Evolutionary conservation across 2,329 filamentous ascomycete genomes (phyloP).

Genomic region (Penicillium thymicola): DNA sequence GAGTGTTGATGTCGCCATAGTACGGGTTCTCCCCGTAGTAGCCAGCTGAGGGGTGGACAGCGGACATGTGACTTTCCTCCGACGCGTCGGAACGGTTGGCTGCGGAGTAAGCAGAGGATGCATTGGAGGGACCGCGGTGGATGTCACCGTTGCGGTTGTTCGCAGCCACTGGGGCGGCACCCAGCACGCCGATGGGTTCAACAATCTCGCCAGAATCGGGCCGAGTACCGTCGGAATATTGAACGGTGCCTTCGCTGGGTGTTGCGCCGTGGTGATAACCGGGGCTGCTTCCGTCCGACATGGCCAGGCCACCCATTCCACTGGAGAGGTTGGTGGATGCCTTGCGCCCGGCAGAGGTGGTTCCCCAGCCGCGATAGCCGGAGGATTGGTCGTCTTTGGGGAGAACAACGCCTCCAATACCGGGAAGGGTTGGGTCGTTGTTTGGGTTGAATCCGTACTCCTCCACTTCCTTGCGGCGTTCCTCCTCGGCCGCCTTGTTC

Average conservation of each 20-base stretch:
- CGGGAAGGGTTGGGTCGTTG: slow-evolving; percentile 76
- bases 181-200: slow-evolving; percentile 80
- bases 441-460: slow-evolving; percentile 99
- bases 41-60: slow-evolving; percentile 45
- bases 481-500: slow-evolving; percentile 78
- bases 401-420: slow-evolving; percentile 50
- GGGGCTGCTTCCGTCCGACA: slow-evolving; percentile 67
- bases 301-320: slow-evolving; percentile 58
- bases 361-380: slow-evolving; percentile 94
- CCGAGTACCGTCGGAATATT: slow-evolving; percentile 60
- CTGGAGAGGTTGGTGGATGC: slow-evolving; percentile 86
- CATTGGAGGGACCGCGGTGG: slow-evolving; percentile 86
- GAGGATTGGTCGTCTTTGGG: slow-evolving; percentile 67
- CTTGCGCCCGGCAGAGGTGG: slow-evolving; percentile 73
- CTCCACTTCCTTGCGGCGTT: slow-evolving; percentile 91
- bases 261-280: slow-evolving; percentile 56
- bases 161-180: slow-evolving; percentile 61
- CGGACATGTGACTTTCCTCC: slow-evolving; percentile 52
- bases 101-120: slow-evolving; percentile 90
- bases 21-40: slow-evolving; percentile 57
- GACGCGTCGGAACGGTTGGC: slow-evolving; percentile 68
- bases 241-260: slow-evolving; percentile 59
- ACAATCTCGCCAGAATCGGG: slow-evolving; percentile 66
- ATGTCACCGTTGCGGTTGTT: slow-evolving; percentile 67
- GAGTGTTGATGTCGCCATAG: slow-evolving; percentile 46